Evolutionary conservation across 768 basidiomycete species (phyloP).

Genomic region (Auriscalpium orientale): DNA sequence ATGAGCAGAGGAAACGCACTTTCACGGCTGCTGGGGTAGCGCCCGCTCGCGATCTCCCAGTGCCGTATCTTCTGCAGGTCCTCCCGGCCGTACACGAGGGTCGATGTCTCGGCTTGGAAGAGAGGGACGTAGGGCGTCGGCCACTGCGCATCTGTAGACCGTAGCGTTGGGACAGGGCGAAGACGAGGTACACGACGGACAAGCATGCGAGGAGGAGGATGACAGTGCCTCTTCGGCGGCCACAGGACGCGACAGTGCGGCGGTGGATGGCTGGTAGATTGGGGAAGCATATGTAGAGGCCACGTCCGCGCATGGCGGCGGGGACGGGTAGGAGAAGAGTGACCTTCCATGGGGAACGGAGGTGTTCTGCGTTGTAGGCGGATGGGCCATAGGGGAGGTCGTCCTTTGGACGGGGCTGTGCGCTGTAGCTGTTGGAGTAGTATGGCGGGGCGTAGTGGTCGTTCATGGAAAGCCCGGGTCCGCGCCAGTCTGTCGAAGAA

Average conservation of each 20-base stretch:
- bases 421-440: no score
- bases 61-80: constrained; percentile 90
- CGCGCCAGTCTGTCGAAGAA: no score
- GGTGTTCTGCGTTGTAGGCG: no score
- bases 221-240: constrained; percentile 48
- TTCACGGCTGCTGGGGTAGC: constrained; percentile 78
- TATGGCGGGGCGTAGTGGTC: no score
- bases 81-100: constrained; percentile 66
- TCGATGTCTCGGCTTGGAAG: constrained; percentile 43
- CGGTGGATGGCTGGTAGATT: constrained; percentile 59
- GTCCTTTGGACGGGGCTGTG: no score
- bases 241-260: constrained; percentile 46
- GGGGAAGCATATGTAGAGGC: constrained; percentile 49
- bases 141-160: constrained; percentile 57
- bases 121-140: constrained; percentile 39
- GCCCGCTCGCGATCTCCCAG: constrained; percentile 92
- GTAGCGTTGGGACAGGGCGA: constrained; percentile 56
- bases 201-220: constrained; percentile 42
- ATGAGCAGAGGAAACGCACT: constrained; percentile 41
- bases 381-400: no score
- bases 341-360: constrained; percentile 44
- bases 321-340: constrained; percentile 55
- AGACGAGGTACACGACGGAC: constrained; percentile 42
- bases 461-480: no score
- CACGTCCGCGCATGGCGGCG: constrained; percentile 42